Evolutionary conservation across 495 filamentous ascomycete genomes (phyloP), one percentile per base, ranked within the genome.

Genomic region (Lophiotrema nucula): DNA sequence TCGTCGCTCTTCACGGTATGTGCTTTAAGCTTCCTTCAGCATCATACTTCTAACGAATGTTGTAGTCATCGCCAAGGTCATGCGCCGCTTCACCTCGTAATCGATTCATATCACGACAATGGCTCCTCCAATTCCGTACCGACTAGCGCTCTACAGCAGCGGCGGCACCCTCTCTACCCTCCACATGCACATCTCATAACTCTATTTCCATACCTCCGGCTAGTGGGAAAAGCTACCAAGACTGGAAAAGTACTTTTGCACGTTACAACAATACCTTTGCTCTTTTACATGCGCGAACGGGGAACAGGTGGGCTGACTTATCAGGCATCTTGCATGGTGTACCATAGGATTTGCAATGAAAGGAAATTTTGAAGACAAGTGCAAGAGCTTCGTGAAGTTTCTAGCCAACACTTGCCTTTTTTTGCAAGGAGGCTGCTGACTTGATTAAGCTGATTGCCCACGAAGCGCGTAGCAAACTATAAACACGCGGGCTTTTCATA

Each of bases 1-100:
- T 98, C 70, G 93, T 98, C 67, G 91, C 90, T 65, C 79, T 98
- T 72, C 93, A 98, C 75, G 88, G 93, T 98, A 83, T 60, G 88
- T 81, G 35, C 37, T 26, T 22, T 37, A 15, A 49, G 21, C 8
- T 38, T 43, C n/a, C 28, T 16, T 35, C 8, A 8, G 8, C 31
- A 35, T 26, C 0, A 22, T 45, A 59, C 61, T 47, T 62, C 54
- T 25, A 56, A 46, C 47, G 56, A 59, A 26, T 64, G 35, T 60
- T 64, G 35, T 60, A 97, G 92, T 97, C 73, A 93, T 97, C 71
- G 92, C 92, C 72, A 97, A 97, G 84, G 76, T 97, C 69, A 92
- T 90, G 66, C 85, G 89, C 75, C 88, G 86, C 72, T 96, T 96
- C 81, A 91, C 90, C 37, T 84, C 69, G 53, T 76, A 72, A 67